phyloP scores from a whole-genome alignment of 306 rosid genomes.

The Vigna trinervia region DNA sequence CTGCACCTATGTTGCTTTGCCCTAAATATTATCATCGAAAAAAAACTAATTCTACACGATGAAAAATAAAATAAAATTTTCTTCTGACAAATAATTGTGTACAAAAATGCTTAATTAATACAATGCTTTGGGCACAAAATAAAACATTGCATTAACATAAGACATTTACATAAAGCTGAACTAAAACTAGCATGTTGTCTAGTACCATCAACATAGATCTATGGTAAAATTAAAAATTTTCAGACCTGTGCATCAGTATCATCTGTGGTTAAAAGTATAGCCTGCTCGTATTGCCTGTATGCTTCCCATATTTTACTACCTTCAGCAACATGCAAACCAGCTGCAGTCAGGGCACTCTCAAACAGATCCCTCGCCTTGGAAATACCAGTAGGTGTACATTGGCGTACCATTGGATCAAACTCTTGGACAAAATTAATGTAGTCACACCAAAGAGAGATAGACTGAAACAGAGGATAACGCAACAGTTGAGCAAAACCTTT shows the following conservation, averaged over 20 bases:
- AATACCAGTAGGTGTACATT: slow-evolving; percentile 66
- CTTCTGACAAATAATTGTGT: slow-evolving; percentile 19
- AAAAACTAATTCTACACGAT: slow-evolving; percentile 8
- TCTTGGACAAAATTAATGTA: slow-evolving; percentile 72
- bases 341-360: slow-evolving; percentile 86
- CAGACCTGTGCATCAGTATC: slow-evolving; percentile 72
- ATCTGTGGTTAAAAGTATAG: slow-evolving; percentile 57
- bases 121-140: slow-evolving; percentile 12
- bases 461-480: slow-evolving; percentile 61
- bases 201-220: slow-evolving; percentile 8
- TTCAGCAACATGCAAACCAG: slow-evolving; percentile 83
- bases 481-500: slow-evolving; percentile 35
- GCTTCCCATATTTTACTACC: slow-evolving; percentile 86
- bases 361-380: slow-evolving; percentile 77
- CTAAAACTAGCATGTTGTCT: slow-evolving; percentile 8
- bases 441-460: slow-evolving; percentile 79
- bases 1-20: neutral
- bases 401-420: slow-evolving; percentile 62
- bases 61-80: neutral
- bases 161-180: slow-evolving; percentile 10
- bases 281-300: slow-evolving; percentile 77
- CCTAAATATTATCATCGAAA: neutral
- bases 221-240: slow-evolving; percentile 18
- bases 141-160: slow-evolving; percentile 7
- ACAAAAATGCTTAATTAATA: slow-evolving; percentile 3